Conservation (phyloP, 257 asterid species). For the Craterostigma plantagineum region DNA sequence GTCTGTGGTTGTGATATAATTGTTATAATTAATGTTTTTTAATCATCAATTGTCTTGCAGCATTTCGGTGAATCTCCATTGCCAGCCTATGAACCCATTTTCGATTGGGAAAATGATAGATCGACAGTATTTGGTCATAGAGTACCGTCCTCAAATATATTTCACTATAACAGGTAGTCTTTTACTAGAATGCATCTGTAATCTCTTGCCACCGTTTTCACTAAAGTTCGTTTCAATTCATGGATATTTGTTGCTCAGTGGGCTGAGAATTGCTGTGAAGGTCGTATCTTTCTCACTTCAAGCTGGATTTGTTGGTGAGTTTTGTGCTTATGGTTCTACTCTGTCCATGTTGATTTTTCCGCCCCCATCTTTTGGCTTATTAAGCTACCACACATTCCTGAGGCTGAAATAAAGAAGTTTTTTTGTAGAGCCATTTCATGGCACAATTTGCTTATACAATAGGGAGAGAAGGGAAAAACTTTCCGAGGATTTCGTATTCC, state of each 20-base stretch:
- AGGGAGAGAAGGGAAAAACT: slow-evolving; percentile 99
- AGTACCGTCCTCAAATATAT: slow-evolving; percentile 54
- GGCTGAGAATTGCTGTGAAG: slow-evolving; percentile 89
- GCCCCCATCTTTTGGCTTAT: slow-evolving; percentile 13
- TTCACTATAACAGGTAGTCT: slow-evolving; percentile 64
- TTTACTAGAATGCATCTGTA: slow-evolving; percentile 1
- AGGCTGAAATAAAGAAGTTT: slow-evolving; percentile 48
- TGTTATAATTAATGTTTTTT: slow-evolving; percentile 6
- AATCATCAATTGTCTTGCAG: slow-evolving; percentile 35
- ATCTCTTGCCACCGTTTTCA: slow-evolving; percentile 7
- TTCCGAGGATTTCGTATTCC: slow-evolving; percentile 88
- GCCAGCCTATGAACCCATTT: slow-evolving; percentile 94
- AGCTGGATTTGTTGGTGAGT: slow-evolving; percentile 95
- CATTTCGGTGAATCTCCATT: slow-evolving; percentile 94
- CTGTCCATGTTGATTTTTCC: slow-evolving; percentile 8
- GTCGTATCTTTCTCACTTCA: slow-evolving; percentile 86
- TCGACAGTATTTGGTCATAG: slow-evolving; percentile 92
- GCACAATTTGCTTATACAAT: slow-evolving; percentile 92
- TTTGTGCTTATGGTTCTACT: slow-evolving; percentile 13
- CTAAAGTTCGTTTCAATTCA: slow-evolving; percentile 1
- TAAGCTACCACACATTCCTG: slow-evolving; percentile 15
- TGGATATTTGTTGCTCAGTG: slow-evolving; percentile 25
- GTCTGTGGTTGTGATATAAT: slow-evolving; percentile 5
- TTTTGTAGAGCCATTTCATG: slow-evolving; percentile 95
- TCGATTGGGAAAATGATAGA: slow-evolving; percentile 96